Conservation (phyloP, 164 flowering plant species). For the Sedum album region DNA sequence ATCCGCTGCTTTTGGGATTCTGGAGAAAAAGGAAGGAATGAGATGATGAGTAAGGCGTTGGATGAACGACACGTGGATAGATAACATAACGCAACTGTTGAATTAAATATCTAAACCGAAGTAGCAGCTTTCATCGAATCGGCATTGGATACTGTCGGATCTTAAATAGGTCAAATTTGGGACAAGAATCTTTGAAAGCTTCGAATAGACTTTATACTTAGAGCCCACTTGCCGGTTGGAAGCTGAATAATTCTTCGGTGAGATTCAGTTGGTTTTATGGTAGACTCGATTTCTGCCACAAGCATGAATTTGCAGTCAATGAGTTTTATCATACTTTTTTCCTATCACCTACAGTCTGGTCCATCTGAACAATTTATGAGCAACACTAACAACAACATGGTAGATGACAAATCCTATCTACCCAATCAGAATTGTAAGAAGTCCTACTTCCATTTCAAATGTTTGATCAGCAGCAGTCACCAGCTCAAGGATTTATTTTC, state of each 20-base stretch:
- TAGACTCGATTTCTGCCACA: no score
- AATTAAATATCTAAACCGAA: neutral
- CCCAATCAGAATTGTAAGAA: no score
- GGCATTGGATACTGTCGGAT: neutral
- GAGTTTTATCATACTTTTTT: no score
- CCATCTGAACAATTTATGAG: no score
- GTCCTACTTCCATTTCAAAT: no score
- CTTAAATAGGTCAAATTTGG: neutral
- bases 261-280: no score
- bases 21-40: neutral
- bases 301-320: no score
- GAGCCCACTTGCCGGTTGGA: no score
- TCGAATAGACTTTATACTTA: neutral
- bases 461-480: neutral
- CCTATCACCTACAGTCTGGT: no score
- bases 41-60: neutral
- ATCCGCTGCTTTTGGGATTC: neutral
- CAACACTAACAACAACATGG: neutral
- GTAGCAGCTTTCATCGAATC: neutral
- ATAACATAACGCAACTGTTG: neutral
- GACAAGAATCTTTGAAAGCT: neutral
- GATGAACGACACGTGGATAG: slow-evolving; percentile 1
- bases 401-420: no score
- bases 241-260: no score
- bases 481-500: neutral